Evolutionary conservation across 495 filamentous ascomycete genomes (phyloP), one percentile per base, ranked within the genome.

Genomic region (Neurospora sp.): DNA sequence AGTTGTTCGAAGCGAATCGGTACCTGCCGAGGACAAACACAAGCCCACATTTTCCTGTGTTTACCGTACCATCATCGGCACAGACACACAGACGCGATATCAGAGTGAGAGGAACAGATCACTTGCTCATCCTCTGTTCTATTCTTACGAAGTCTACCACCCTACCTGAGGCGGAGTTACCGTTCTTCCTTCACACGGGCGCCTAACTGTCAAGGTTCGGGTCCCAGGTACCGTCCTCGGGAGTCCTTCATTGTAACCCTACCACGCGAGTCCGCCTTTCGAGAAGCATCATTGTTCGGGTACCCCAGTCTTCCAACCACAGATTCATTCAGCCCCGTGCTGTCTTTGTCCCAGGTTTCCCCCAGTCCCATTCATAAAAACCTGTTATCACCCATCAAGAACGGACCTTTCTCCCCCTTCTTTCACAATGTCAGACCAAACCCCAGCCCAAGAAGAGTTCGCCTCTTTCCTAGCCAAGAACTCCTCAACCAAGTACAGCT

Each of bases 371-470:
- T 18, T 62, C 27, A 62, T 35, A 35, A 62, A 35, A 5, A 62
- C 27, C 27, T 62, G 14, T 27, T 27, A 27, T 62, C 77, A 69
- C 74, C 70, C 71, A 38, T 41, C 20, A 16, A 20, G 23, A 37
- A 37, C 48, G 27, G 38, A 16, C 70, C 69, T 66, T 71, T 72
- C 73, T 27, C 73, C 76, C 66, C 74, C 81, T 62, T 35, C 23
- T 35, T 62, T 62, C 85, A 89, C 39, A 72, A 92, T 92, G 90
- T 82, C 75, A 59, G 81, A 85, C 66, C 84, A 81, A 8, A 85
- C 83, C 37, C 82, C 91, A 44, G 94, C 93, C 59, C 92, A 96
- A 84, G 90, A 94, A 83, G 94, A 97, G 85, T 94, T 94, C 86
- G 88, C 93, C 79, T 83, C 84, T 71, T 86, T 97, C 75, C 84